Conservation (phyloP, 2,329 filamentous ascomycete species). For the Phoma sp. region DNA sequence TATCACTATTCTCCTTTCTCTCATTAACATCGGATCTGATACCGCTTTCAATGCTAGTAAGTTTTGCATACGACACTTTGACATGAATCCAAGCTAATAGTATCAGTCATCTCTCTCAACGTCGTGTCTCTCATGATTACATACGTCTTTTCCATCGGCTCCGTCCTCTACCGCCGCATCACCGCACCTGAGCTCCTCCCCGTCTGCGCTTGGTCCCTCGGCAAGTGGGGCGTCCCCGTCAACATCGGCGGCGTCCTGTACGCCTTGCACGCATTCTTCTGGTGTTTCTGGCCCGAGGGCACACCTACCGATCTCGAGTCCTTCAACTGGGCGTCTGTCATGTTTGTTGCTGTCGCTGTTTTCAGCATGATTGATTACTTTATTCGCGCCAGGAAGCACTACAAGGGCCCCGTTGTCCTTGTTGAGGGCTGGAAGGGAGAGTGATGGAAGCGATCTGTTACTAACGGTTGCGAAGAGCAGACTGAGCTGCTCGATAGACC, state of each 20-base stretch:
- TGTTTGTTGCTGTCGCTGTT: slow-evolving; percentile 42
- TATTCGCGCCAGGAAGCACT: slow-evolving; percentile 39
- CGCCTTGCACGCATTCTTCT: slow-evolving; percentile 49
- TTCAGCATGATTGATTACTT: slow-evolving; percentile 40
- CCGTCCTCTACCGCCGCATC: slow-evolving; percentile 50
- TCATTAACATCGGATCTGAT: slow-evolving; percentile 48
- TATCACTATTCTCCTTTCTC: slow-evolving; percentile 37
- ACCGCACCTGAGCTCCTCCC: slow-evolving; percentile 48
- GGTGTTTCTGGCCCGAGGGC: slow-evolving; percentile 51
- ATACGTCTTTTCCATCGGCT: slow-evolving; percentile 52
- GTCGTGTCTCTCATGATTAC: slow-evolving; percentile 50
- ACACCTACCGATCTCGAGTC: slow-evolving; percentile 33
- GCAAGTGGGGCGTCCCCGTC: slow-evolving; percentile 48
- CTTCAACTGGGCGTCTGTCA: slow-evolving; percentile 49
- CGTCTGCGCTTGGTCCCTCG: slow-evolving; percentile 49
- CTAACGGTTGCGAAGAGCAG: background rate
- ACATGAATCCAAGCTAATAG: slow-evolving; percentile 8
- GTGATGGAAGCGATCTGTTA: slow-evolving; percentile 17
- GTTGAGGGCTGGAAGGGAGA: slow-evolving; percentile 33
- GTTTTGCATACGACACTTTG: background rate
- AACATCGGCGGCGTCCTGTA: slow-evolving; percentile 50
- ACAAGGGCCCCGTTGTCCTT: slow-evolving; percentile 45
- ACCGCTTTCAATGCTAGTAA: slow-evolving; percentile 45
- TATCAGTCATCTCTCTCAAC: slow-evolving; percentile 49
- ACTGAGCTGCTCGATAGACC: slow-evolving; percentile 2